Base-by-base conservation (phyloP, 2,329 filamentous ascomycete species). In the Xylariaceae sp. region DNA sequence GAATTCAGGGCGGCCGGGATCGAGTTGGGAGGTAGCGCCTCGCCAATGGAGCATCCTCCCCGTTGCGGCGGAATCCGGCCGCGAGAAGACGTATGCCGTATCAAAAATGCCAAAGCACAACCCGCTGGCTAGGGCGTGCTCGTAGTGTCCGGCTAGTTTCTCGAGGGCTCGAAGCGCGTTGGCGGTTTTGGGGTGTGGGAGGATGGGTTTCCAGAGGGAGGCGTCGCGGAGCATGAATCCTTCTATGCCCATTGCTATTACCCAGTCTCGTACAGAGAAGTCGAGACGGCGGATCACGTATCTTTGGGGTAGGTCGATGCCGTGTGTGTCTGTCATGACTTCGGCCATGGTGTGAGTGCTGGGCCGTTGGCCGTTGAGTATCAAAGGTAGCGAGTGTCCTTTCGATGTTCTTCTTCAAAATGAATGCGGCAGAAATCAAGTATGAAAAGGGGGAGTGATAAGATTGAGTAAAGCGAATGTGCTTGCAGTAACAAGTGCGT, bases 31-130 rank as follows among this genome's bases (percentile, higher is more conserved):
- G n/a, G n/a, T n/a, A 47, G 47, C 43, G 8, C 17, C 35, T 10
- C 39, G 39, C 61, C 61, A 65, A 48, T 58, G 58, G n/a, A 65
- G 52, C 33, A 45, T 52, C 8, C 61, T 60, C 12, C 50, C 52
- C 1, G 51, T 47, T 3, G 47, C 46, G 3, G 40, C 53, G 1
- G 61, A 62, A 45, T 60, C 54, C 16, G 54, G 40, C 19, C 53
- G 48, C 22, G 56, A 54, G 45, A 56, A 62, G 5, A 19, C 33
- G 34, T 49, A 51, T 22, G 41, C 38, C n/a, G 37, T 50, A 40
- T 55, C 52, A 38, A 54, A 54, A 16, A 52, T 53, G 17, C 37
- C 42, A 12, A 47, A 48, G 4, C 44, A 52, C n/a, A 47, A 33
- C 21, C 49, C 47, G 25, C 46, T 49, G 14, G 36, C 37, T 32